Evolutionary conservation across 305 asterid genomes (phyloP).

Genomic region (Fraxinus velutina): DNA sequence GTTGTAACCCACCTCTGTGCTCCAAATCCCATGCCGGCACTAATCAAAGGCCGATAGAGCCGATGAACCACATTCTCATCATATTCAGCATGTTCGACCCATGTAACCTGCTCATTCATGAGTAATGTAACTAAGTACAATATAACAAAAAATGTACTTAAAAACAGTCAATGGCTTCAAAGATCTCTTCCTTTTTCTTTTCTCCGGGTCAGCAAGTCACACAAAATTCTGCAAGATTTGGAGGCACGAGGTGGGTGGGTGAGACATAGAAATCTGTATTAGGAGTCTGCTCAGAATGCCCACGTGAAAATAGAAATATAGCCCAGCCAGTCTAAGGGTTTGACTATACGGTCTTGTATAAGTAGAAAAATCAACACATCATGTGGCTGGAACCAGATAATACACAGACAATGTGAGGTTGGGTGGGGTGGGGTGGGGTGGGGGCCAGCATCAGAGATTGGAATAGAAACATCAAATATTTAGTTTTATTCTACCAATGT

Average conservation of each 20-base stretch:
- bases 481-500: conserved; percentile 39
- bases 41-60: conserved; percentile 60
- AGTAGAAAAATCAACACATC: conserved; percentile 41
- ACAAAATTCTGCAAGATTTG: conserved; percentile 57
- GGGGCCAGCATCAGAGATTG: conserved; percentile 54
- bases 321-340: conserved; percentile 40
- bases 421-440: conserved; percentile 17
- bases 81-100: conserved; percentile 89
- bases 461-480: conserved; percentile 71
- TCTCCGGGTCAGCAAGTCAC: conserved; percentile 1
- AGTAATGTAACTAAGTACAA: neutral
- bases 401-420: conserved; percentile 6
- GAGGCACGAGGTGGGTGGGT: conserved; percentile 61
- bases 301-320: conserved; percentile 54
- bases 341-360: conserved; percentile 41
- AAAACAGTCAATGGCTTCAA: neutral
- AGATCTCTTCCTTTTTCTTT: neutral
- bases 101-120: conserved; percentile 56
- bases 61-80: conserved; percentile 72
- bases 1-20: conserved; percentile 80
- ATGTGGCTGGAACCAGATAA: conserved; percentile 56
- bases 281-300: conserved; percentile 8
- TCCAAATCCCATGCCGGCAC: conserved; percentile 85
- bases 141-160: neutral
- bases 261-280: conserved; percentile 25